These are phyloP conservation scores for Adansonia digitata DNA, from an alignment of 345 rosid species.

Conservation along the genomic window DNA sequence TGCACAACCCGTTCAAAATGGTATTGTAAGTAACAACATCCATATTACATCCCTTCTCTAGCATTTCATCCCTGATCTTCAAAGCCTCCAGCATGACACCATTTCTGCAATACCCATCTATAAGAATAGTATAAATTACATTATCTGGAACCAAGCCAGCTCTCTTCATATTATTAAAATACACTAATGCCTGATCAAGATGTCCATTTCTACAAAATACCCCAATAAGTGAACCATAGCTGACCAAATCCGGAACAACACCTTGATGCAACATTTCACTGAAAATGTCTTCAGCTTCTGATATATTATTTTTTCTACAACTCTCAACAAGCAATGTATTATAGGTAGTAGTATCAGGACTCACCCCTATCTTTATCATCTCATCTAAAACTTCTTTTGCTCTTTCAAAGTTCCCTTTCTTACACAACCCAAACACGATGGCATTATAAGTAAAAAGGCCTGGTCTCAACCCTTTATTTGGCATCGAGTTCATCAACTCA, in stretches of 20 bases:
- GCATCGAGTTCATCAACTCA: constrained; percentile 51
- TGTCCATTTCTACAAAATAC: constrained; percentile 41
- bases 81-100: constrained; percentile 55
- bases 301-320: constrained; percentile 39
- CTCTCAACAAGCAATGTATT: constrained; percentile 60
- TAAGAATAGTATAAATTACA: constrained; percentile 69
- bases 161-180: constrained; percentile 46
- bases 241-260: constrained; percentile 61
- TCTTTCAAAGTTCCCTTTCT: constrained; percentile 38
- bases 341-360: constrained; percentile 61
- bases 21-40: constrained; percentile 75
- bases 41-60: constrained; percentile 57
- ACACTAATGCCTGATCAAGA: constrained; percentile 48
- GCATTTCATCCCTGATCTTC: constrained; percentile 62
- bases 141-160: constrained; percentile 58
- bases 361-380: constrained; percentile 51
- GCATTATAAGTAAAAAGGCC: constrained; percentile 60
- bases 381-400: constrained; percentile 60
- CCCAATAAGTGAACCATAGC: constrained; percentile 57
- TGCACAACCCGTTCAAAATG: constrained; percentile 72
- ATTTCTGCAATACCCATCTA: constrained; percentile 63
- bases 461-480: constrained; percentile 56
- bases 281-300: constrained; percentile 50
- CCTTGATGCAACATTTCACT: constrained; percentile 41
- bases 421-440: constrained; percentile 59